These are phyloP conservation scores for Rhodotorula toruloides DNA, from an alignment of 768 basidiomycete species.

Conservation along the genomic window DNA sequence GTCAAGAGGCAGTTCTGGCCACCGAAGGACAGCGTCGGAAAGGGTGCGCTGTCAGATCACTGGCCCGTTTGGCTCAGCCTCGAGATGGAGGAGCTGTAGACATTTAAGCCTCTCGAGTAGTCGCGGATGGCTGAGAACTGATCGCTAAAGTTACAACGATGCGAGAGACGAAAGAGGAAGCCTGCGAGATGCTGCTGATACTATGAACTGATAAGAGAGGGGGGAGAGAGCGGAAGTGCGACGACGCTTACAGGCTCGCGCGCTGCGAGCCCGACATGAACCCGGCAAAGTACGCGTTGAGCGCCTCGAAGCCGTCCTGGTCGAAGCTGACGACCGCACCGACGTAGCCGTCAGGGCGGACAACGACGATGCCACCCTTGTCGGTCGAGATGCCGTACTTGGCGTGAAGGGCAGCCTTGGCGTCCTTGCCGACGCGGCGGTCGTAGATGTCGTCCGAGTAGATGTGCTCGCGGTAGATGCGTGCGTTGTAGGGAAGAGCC, in stretches of 20 bases:
- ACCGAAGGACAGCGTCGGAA: not conserved
- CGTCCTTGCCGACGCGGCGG: slow-evolving; percentile 35
- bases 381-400: slow-evolving; percentile 43
- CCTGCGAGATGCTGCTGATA: no score
- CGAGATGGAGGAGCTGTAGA: not conserved
- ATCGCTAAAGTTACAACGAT: no score
- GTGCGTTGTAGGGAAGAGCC: slow-evolving; percentile 36
- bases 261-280: slow-evolving; percentile 35
- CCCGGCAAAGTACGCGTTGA: slow-evolving; percentile 44
- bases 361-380: slow-evolving; percentile 44
- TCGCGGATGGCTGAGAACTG: no score
- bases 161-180: no score
- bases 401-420: slow-evolving; percentile 38
- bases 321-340: slow-evolving; percentile 43
- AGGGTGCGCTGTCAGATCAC: slow-evolving; percentile 1
- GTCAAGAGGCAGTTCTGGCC: slow-evolving; percentile 1
- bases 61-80: slow-evolving; percentile 1
- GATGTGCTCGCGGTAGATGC: slow-evolving; percentile 36
- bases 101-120: no score
- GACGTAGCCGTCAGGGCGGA: slow-evolving; percentile 47
- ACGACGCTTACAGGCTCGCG: slow-evolving; percentile 7
- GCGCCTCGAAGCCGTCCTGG: slow-evolving; percentile 41
- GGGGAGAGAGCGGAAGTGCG: not conserved
- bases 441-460: slow-evolving; percentile 42
- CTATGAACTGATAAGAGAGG: no score